phyloP scores from a whole-genome alignment of 2,329 filamentous ascomycete species.

The Lasiodiplodia theobromae region DNA sequence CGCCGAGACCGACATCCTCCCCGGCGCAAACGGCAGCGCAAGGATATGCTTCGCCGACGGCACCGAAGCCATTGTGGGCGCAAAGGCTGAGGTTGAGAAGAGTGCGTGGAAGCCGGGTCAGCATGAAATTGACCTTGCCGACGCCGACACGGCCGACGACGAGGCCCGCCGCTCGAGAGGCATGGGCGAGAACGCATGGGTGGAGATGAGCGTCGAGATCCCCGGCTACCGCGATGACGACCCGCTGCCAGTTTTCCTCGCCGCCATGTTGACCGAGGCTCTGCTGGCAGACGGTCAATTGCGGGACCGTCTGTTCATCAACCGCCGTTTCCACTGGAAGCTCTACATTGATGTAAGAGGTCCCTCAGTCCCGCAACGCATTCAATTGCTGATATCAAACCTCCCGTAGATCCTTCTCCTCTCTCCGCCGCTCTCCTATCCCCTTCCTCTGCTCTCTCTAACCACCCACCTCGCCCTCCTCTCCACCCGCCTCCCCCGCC shows the following conservation, averaged over 20 bases:
- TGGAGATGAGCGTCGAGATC: conserved; percentile 91
- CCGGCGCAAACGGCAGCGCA: conserved; percentile 88
- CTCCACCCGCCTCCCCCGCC: conserved; percentile 79
- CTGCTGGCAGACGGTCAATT: conserved; percentile 74
- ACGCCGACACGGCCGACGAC: conserved; percentile 51
- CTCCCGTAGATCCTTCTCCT: conserved; percentile 81
- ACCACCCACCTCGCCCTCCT: conserved; percentile 94
- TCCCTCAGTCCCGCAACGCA: not conserved
- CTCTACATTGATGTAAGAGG: conserved; percentile 86
- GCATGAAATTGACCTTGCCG: conserved; percentile 41
- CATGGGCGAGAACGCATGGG: conserved; percentile 71
- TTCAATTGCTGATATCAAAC: not conserved
- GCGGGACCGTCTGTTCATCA: conserved; percentile 80
- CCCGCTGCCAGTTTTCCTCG: conserved; percentile 83
- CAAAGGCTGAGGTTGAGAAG: conserved; percentile 93
- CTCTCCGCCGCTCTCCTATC: conserved; percentile 91
- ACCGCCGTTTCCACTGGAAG: conserved; percentile 93
- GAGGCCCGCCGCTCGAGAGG: conserved; percentile 37
- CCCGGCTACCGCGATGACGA: conserved; percentile 92
- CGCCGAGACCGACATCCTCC: conserved; percentile 89
- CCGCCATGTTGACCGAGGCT: conserved; percentile 87
- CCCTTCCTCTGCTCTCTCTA: conserved; percentile 87
- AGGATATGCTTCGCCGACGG: conserved; percentile 94
- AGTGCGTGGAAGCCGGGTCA: conserved; percentile 53
- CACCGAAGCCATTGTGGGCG: conserved; percentile 92